phyloP scores from a whole-genome alignment of 106 monocot genomes.

The Posidonia australis region DNA sequence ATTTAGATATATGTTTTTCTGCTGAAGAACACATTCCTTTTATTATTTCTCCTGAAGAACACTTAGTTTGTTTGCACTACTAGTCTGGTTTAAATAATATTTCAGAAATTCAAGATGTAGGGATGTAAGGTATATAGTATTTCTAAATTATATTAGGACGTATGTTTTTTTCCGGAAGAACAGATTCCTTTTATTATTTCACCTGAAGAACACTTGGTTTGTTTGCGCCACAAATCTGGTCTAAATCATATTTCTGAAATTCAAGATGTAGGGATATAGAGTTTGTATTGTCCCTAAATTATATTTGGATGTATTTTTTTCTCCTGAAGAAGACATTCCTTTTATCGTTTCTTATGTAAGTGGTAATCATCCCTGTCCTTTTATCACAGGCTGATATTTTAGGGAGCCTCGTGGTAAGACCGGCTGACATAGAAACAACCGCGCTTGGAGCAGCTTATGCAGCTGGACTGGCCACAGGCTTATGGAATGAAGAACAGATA shows the following conservation, averaged over 20 bases:
- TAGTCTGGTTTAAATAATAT: no score
- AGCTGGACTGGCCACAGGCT: constrained; percentile 59
- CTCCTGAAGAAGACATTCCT: no score
- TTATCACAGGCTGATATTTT: constrained; percentile 66
- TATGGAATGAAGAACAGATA: constrained; percentile 68
- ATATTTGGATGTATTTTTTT: no score
- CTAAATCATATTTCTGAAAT: background rate
- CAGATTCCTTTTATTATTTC: no score
- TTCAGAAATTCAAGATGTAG: background rate
- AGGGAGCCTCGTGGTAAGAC: constrained; percentile 64
- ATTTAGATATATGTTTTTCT: no score
- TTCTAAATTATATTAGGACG: background rate
- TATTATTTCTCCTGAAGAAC: no score
- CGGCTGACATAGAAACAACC: constrained; percentile 69
- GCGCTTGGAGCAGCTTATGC: constrained; percentile 87
- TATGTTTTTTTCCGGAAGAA: no score
- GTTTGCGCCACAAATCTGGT: no score
- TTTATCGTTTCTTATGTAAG: no score
- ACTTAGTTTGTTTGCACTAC: no score
- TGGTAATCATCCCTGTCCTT: background rate
- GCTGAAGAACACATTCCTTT: no score
- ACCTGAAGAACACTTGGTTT: no score
- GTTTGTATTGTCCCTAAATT: background rate
- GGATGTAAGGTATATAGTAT: background rate
- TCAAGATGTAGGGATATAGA: background rate